Evolutionary conservation across 2,329 filamentous ascomycete genomes (phyloP).

Genomic region (Monilinia polystroma): DNA sequence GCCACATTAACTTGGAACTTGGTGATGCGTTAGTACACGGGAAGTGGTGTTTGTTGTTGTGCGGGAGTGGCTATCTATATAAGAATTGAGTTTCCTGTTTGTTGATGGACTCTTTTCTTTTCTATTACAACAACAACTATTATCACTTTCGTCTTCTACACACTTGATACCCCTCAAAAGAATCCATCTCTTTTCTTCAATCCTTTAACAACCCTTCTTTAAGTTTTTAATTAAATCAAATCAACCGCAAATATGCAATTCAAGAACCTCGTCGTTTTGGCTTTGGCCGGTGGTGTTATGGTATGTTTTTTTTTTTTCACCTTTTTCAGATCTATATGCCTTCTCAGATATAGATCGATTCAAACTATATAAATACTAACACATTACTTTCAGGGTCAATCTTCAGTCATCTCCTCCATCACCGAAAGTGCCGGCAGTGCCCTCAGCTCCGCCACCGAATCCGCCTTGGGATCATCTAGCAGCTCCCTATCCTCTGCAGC

Average conservation of each 20-base stretch:
- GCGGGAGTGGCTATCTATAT: too few relatives aligned
- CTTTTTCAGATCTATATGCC: too few relatives aligned
- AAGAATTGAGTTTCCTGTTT: too few relatives aligned
- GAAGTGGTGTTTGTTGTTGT: too few relatives aligned
- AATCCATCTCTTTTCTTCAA: too few relatives aligned
- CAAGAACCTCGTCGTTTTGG: constrained; percentile 35
- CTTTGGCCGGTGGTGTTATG: constrained; percentile 32
- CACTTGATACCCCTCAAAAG: too few relatives aligned
- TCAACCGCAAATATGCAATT: constrained; percentile 35
- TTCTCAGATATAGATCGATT: too few relatives aligned
- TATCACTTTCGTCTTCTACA: too few relatives aligned
- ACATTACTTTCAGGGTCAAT: constrained; percentile 26
- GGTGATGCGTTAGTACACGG: neutral
- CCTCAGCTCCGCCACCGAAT: neutral
- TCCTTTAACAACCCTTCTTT: neutral
- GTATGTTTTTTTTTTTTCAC: constrained; percentile 24
- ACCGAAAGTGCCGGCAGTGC: constrained; percentile 5
- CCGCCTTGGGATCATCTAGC: neutral
- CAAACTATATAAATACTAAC: neutral
- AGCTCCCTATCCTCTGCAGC: neutral
- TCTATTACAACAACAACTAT: too few relatives aligned
- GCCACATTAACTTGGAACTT: neutral
- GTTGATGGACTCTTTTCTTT: too few relatives aligned
- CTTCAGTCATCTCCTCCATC: constrained; percentile 7
- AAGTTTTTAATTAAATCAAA: neutral